A percentile compares a stretch with the other conserved stretches of the same genome.
Evolutionary conservation across 2,329 filamentous ascomycete species (phyloP).

Genomic region (Paracamarosporium sp.): DNA sequence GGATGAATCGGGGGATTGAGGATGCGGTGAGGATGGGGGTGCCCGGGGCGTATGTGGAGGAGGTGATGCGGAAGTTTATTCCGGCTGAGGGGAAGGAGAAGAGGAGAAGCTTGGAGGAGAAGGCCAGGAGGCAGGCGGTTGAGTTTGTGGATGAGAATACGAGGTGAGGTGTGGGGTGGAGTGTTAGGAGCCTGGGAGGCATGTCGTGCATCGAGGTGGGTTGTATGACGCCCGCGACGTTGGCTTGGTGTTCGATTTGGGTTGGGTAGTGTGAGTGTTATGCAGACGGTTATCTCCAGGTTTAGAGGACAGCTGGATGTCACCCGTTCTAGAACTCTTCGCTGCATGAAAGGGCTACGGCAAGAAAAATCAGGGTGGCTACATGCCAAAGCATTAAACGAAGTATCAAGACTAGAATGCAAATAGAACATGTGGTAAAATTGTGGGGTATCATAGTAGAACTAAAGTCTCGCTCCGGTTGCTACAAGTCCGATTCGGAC

Average conservation of each 20-base stretch:
- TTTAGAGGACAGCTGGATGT: no score
- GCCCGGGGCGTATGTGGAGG: conserved; percentile 61
- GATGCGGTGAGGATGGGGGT: conserved; percentile 65
- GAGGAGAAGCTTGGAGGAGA: conserved; percentile 27
- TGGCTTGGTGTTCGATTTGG: no score
- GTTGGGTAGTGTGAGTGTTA: no score
- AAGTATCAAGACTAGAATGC: background rate
- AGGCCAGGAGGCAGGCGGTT: conserved; percentile 47
- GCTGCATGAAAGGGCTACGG: no score
- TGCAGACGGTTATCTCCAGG: no score
- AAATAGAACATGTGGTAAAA: background rate
- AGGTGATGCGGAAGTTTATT: conserved; percentile 61
- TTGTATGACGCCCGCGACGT: no score
- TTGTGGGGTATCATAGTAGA: background rate
- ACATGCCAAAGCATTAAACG: no score
- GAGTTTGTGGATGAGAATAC: conserved; percentile 42
- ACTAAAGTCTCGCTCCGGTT: background rate
- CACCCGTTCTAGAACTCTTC: no score
- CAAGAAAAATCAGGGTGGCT: no score
- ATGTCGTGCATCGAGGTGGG: no score
- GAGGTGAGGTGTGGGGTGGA: conserved; percentile 6
- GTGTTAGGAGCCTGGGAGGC: background rate
- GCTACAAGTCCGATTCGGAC: background rate
- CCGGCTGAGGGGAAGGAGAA: conserved; percentile 33
- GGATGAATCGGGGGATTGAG: conserved; percentile 69